Evolutionary conservation across 257 asterid genomes (phyloP).

Genomic region (Fraxinus cuspidata): DNA sequence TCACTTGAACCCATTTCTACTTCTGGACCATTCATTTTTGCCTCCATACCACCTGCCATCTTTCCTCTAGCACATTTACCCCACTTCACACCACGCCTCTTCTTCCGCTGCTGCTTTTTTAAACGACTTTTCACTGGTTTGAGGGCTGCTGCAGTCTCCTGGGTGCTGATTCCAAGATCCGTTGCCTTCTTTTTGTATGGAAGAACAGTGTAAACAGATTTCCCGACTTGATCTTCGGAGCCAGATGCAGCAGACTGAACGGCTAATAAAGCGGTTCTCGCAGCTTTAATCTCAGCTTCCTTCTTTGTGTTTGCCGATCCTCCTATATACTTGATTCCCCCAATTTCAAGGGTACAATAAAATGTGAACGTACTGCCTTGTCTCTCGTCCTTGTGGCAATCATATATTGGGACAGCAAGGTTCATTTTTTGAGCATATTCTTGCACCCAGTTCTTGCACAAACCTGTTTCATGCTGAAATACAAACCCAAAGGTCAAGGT

Average conservation of each 20-base stretch:
- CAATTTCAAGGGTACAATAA: conserved; percentile 71
- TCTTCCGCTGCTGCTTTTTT: conserved; percentile 53
- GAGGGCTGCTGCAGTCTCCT: no score
- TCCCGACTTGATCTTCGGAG: conserved; percentile 32
- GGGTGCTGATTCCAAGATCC: no score
- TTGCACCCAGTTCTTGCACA: conserved; percentile 90
- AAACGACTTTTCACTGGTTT: conserved; percentile 39
- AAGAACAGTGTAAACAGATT: conserved; percentile 63
- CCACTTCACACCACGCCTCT: conserved; percentile 29
- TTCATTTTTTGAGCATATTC: conserved; percentile 97
- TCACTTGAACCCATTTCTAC: conserved; percentile 19
- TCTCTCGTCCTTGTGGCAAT: conserved; percentile 52
- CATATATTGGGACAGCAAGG: conserved; percentile 72
- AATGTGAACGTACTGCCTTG: conserved; percentile 40
- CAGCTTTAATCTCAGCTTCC: conserved; percentile 94
- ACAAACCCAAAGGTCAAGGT: conserved; percentile 8
- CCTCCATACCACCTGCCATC: conserved; percentile 21
- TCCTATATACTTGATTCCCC: conserved; percentile 76
- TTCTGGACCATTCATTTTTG: conserved; percentile 25
- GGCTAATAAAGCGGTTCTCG: conserved; percentile 84
- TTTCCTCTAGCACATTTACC: conserved; percentile 21
- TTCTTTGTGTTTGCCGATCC: conserved; percentile 78
- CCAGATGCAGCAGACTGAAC: conserved; percentile 52
- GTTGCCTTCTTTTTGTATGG: conserved; percentile 54
- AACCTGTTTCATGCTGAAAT: conserved; percentile 89